phyloP scores from a whole-genome alignment of 2,329 filamentous ascomycete species.

The Aspergillus ibericus region DNA sequence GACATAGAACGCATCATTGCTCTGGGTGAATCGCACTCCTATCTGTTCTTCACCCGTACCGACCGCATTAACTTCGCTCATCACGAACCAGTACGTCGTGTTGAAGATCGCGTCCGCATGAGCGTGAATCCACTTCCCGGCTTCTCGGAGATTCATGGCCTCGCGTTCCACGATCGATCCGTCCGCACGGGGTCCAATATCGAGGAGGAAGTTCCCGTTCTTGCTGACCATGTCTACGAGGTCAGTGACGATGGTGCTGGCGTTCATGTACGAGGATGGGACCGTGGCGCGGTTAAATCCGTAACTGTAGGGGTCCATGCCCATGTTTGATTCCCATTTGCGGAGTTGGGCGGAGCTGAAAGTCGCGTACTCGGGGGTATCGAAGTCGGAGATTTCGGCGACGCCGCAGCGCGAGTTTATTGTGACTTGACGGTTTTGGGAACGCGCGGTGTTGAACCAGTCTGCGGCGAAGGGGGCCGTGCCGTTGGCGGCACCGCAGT shows the following conservation, averaged over 20 bases:
- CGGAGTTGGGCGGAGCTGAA: slow-evolving; percentile 52
- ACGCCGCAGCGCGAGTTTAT: slow-evolving; percentile 61
- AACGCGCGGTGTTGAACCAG: slow-evolving; percentile 46
- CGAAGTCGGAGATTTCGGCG: slow-evolving; percentile 53
- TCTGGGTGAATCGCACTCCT: slow-evolving; percentile 54
- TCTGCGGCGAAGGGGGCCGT: slow-evolving; percentile 44
- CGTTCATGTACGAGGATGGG: slow-evolving; percentile 53
- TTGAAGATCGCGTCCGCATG: slow-evolving; percentile 59
- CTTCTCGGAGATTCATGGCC: slow-evolving; percentile 49
- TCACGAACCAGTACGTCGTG: slow-evolving; percentile 57
- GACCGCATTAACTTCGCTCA: slow-evolving; percentile 41
- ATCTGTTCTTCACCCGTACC: not conserved
- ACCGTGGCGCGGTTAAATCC: slow-evolving; percentile 60
- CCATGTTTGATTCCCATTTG: slow-evolving; percentile 62
- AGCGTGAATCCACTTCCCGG: slow-evolving; percentile 55
- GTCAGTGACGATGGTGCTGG: slow-evolving; percentile 47
- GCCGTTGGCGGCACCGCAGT: slow-evolving; percentile 47
- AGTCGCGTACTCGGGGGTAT: slow-evolving; percentile 60
- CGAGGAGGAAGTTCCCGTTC: slow-evolving; percentile 58
- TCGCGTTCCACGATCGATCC: slow-evolving; percentile 55
- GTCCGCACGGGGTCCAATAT: slow-evolving; percentile 58
- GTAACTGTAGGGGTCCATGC: slow-evolving; percentile 62
- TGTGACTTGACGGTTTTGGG: slow-evolving; percentile 50
- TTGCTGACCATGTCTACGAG: slow-evolving; percentile 57
- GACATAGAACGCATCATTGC: slow-evolving; percentile 55